Percentiles rank a stretch among this genome's conserved stretches.
phyloP scores from a whole-genome alignment of 768 basidiomycete genomes.

The Boletus vermiculosoides region DNA sequence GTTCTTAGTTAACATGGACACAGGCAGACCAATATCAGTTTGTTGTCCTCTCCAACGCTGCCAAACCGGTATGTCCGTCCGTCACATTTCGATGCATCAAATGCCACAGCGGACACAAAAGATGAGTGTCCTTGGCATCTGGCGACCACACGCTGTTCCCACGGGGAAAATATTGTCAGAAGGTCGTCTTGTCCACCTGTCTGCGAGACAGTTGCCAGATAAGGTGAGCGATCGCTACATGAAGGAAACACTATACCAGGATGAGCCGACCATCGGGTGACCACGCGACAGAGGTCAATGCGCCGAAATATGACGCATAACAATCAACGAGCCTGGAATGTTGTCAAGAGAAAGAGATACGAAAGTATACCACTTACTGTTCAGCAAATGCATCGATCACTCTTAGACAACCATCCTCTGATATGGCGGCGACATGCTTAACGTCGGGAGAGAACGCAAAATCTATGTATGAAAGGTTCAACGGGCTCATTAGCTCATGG shows the following conservation, averaged over 20 bases:
- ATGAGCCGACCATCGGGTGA: conserved; percentile 95
- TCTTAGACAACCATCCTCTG: conserved; percentile 89
- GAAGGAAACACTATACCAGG: conserved; percentile 44
- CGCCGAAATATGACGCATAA: conserved; percentile 93
- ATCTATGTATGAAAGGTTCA: conserved; percentile 43
- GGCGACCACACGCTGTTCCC: conserved; percentile 92
- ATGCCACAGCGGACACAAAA: conserved; percentile 86
- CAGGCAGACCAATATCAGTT: conserved; percentile 73
- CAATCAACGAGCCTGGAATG: conserved; percentile 79
- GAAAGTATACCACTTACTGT: conserved; percentile 50
- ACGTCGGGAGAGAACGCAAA: conserved; percentile 95
- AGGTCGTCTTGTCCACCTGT: conserved; percentile 98
- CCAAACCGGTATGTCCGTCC: conserved; percentile 92
- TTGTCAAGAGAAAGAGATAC: conserved; percentile 2
- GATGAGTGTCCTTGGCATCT: conserved; percentile 97
- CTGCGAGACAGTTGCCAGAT: conserved; percentile 37
- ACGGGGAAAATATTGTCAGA: conserved; percentile 90
- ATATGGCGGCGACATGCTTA: conserved; percentile 83
- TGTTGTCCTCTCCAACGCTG: conserved; percentile 96
- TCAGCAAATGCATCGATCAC: conserved; percentile 88
- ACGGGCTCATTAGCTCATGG: background rate
- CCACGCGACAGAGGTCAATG: conserved; percentile 89
- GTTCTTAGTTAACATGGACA: background rate
- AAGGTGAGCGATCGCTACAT: background rate
- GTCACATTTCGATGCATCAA: conserved; percentile 87